These are phyloP conservation scores for Penicillium hordei DNA, from an alignment of 2,329 filamentous ascomycete species.

Conservation along the genomic window DNA sequence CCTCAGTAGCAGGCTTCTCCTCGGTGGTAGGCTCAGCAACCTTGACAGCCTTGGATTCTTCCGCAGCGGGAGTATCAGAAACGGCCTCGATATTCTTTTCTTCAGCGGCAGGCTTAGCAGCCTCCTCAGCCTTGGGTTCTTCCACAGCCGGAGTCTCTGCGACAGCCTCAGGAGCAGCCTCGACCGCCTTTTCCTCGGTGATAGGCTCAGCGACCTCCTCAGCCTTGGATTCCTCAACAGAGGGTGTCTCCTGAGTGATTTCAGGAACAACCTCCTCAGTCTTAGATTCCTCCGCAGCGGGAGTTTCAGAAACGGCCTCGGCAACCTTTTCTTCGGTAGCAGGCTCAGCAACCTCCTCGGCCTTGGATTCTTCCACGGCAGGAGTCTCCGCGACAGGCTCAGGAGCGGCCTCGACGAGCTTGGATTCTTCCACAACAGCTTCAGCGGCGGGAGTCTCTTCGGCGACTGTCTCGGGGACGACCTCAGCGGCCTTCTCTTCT, in stretches of 20 bases:
- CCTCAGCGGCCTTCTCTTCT: not conserved
- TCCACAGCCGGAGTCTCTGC: not conserved
- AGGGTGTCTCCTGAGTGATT: not conserved
- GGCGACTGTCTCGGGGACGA: not conserved
- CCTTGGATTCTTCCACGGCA: not conserved
- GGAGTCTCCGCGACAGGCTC: not conserved
- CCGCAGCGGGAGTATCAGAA: conserved; percentile 5
- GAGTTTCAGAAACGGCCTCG: conserved; percentile 4
- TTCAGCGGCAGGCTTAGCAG: not conserved
- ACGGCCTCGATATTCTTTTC: conserved; percentile 1
- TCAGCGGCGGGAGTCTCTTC: conserved; percentile 7
- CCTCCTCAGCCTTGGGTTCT: not conserved
- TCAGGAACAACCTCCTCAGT: conserved; percentile 5
- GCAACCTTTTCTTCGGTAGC: not conserved
- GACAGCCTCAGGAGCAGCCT: not conserved
- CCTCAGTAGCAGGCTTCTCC: not conserved
- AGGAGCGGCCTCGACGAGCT: not conserved
- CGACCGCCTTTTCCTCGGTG: conserved; percentile 9
- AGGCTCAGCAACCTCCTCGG: not conserved
- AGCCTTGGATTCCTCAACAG: not conserved
- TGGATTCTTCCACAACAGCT: conserved; percentile 7
- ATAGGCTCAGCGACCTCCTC: not conserved
- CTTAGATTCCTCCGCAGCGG: not conserved
- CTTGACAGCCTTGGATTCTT: conserved; percentile 2
- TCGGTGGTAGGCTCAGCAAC: not conserved